phyloP scores from a whole-genome alignment of 1,284 basidiomycete species.

The Malassezia slooffiae region DNA sequence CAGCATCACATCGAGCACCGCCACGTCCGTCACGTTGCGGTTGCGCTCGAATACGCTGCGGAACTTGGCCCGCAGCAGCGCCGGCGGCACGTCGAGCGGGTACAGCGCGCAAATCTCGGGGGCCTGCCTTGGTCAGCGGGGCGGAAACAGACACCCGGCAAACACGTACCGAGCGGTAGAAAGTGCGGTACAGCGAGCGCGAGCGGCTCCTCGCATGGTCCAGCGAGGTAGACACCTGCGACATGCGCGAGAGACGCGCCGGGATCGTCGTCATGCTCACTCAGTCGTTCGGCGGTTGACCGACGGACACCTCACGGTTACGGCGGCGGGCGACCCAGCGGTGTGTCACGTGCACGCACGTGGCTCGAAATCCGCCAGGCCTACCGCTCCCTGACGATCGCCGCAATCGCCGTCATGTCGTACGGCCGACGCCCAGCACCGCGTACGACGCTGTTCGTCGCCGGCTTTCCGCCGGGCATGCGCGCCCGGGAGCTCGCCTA shows the following conservation, averaged over 20 bases:
- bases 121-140: conserved; percentile 54
- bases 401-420: too few species aligned
- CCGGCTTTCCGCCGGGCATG: conserved; percentile 34
- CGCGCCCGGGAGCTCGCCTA: conserved; percentile 35
- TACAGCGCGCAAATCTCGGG: conserved; percentile 80
- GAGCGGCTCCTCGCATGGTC: conserved; percentile 63
- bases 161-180: conserved; percentile 70
- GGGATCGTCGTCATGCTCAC: conserved; percentile 74
- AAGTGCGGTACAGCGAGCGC: conserved; percentile 74
- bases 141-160: neutral
- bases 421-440: neutral
- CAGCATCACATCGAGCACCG: conserved; percentile 75
- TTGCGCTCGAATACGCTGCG: conserved; percentile 80
- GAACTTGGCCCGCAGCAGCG: conserved; percentile 70
- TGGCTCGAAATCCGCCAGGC: too few species aligned
- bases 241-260: conserved; percentile 66
- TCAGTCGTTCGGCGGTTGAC: too few species aligned
- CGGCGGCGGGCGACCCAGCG: too few species aligned
- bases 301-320: too few species aligned
- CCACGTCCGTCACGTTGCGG: conserved; percentile 67
- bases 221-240: conserved; percentile 51
- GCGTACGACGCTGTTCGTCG: conserved; percentile 23
- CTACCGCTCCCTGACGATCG: too few species aligned
- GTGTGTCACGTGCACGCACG: too few species aligned
- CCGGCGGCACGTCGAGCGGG: conserved; percentile 68